Evolutionary conservation across 495 filamentous ascomycete species (phyloP).

Genomic region (Lindgomyces ingoldianus): DNA sequence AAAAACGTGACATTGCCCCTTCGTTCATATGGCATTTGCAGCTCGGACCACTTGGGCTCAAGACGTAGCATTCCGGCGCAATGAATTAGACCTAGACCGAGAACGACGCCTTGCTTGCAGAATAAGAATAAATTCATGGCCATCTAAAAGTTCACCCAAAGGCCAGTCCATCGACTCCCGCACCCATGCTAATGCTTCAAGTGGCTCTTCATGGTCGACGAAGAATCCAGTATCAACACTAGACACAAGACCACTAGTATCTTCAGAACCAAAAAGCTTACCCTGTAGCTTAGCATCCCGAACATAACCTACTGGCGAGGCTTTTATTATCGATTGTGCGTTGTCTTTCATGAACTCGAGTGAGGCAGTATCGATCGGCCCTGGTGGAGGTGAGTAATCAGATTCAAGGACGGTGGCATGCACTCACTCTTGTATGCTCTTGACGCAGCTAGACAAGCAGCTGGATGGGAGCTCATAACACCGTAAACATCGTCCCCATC

Average conservation of each 20-base stretch:
- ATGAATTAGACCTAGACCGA: constrained; percentile 28
- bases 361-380: constrained; percentile 24
- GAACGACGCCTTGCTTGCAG: constrained; percentile 36
- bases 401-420: not conserved
- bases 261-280: constrained; percentile 38
- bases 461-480: constrained; percentile 41
- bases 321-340: constrained; percentile 38
- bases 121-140: constrained; percentile 44
- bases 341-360: constrained; percentile 37
- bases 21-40: constrained; percentile 2
- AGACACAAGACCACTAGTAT: constrained; percentile 37
- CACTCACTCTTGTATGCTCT: constrained; percentile 32
- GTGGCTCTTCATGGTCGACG: constrained; percentile 46
- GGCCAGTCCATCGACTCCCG: constrained; percentile 42
- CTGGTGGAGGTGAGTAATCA: constrained; percentile 22
- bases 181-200: constrained; percentile 40
- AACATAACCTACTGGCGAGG: constrained; percentile 44
- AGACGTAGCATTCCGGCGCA: constrained; percentile 21
- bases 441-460: constrained; percentile 34
- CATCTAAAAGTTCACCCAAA: constrained; percentile 46
- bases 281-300: constrained; percentile 42
- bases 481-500: constrained; percentile 43
- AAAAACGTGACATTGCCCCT: too few species aligned
- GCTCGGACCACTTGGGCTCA: constrained; percentile 5
- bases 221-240: constrained; percentile 45